These are phyloP conservation scores for Collybia sordida DNA, from an alignment of 768 basidiomycete species.

Conservation along the genomic window DNA sequence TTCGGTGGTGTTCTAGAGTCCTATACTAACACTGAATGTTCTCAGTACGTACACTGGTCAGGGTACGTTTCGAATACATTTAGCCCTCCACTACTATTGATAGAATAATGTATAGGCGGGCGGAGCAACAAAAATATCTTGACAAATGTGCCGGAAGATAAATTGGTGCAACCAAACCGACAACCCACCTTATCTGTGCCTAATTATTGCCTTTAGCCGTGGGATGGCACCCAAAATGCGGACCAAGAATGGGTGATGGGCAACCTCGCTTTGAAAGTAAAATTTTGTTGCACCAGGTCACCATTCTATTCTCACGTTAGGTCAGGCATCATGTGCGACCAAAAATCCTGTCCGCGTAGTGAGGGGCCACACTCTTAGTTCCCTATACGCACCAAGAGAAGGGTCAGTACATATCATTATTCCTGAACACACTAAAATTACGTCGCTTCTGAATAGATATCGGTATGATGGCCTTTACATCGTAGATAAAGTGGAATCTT, in stretches of 20 bases:
- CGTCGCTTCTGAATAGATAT: conserved; percentile 10
- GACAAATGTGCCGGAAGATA: conserved; percentile 12
- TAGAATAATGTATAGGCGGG: conserved; percentile 11
- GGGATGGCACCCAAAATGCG: conserved; percentile 33
- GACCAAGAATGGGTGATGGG: conserved; percentile 21
- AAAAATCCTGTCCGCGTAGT: conserved; percentile 35
- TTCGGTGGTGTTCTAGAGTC: neutral
- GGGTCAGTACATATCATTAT: conserved; percentile 15
- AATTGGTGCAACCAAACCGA: conserved; percentile 11
- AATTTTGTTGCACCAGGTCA: neutral
- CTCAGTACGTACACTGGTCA: conserved; percentile 20
- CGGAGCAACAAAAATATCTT: conserved; percentile 8
- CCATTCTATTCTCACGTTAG: neutral
- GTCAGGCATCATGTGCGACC: conserved; percentile 26
- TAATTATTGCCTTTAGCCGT: conserved; percentile 9
- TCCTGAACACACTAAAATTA: neutral
- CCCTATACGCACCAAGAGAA: conserved; percentile 19
- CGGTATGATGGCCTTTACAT: conserved; percentile 26
- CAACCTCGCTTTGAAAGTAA: conserved; percentile 19
- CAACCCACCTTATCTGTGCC: neutral
- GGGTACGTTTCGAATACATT: conserved; percentile 5
- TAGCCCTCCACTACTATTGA: neutral
- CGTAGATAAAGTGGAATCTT: conserved; percentile 12
- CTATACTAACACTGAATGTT: neutral
- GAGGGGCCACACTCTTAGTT: conserved; percentile 23